Conservation (phyloP, 805 yeast genomes). For the Wickerhamomyces xylosicus region DNA sequence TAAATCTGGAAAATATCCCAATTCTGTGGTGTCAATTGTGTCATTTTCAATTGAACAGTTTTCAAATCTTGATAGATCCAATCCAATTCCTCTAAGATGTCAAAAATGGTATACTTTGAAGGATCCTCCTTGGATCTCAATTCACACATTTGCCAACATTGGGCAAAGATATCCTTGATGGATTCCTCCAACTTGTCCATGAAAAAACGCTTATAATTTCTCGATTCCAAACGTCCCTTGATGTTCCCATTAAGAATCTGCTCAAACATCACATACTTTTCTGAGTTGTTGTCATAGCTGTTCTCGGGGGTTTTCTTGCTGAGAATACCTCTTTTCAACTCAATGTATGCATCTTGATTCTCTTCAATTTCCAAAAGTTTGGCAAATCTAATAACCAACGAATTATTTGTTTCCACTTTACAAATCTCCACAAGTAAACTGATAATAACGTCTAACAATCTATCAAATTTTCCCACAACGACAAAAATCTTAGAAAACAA, state of each 20-base stretch:
- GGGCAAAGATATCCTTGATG: constrained; percentile 55
- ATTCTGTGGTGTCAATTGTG: constrained; percentile 50
- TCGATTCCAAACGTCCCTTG: constrained; percentile 31
- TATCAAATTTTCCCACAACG: constrained; percentile 50
- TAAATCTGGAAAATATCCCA: constrained; percentile 67
- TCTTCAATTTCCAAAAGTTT: constrained; percentile 77
- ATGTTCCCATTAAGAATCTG: constrained; percentile 32
- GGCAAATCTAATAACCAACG: constrained; percentile 60
- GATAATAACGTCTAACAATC: constrained; percentile 52
- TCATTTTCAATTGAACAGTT: constrained; percentile 50
- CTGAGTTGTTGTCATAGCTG: constrained; percentile 14
- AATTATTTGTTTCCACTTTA: constrained; percentile 48
- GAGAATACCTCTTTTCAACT: constrained; percentile 22
- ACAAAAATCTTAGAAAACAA: constrained; percentile 33
- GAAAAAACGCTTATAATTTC: constrained; percentile 57
- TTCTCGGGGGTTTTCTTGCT: constrained; percentile 9
- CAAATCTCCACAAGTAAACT: constrained; percentile 63
- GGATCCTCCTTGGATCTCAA: constrained; percentile 20
- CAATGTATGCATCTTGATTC: constrained; percentile 56
- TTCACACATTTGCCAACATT: constrained; percentile 45
- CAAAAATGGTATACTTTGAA: constrained; percentile 33
- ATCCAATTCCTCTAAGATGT: constrained; percentile 57
- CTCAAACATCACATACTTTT: constrained; percentile 21
- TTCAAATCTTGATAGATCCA: constrained; percentile 80
- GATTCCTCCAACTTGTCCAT: constrained; percentile 46